Evolutionary conservation across 192 early-diverging fungal genomes (phyloP), one percentile per base, ranked within the genome.

Genomic region (Gonapodya prolifera): DNA sequence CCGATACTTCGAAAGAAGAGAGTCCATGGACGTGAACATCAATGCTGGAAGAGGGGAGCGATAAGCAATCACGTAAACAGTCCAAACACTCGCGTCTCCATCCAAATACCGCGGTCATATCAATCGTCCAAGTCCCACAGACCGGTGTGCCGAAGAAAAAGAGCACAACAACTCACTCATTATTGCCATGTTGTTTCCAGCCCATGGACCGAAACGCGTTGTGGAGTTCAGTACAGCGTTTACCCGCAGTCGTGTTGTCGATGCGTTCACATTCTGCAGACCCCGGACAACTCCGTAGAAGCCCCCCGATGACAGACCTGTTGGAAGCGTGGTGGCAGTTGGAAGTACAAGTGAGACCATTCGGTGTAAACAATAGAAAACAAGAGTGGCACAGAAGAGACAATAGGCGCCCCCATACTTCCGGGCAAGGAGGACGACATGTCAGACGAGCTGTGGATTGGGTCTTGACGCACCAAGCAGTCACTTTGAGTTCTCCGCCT

Each of bases 181-280:
- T 36, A 87, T 77, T 33, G 84, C 86, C 81, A 88, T 75, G 31
- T 85, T 82, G 76, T 89, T 89, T 0, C 83, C 86, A 1, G 85
- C 80, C 80, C 85, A 79, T 1, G 87, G 85, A 32, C 87, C 87
- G 70, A 87, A 88, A 74, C 87, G 76, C 1, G 86, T 85, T 18
- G 76, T 77, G 35, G 80, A 80, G 79, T 88, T 88, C 18, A 89
- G 76, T 23, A 89, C 76, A 76, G 78, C 83, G 83, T 89, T 89
- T 71, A 85, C 80, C 45, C 84, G 70, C 33, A 89, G 81, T 73
- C 83, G 86, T 75, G 83, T 83, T n/a, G 79, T 80, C 32, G 80
- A 78, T n/a, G 79, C 81, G 78, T 81, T 82, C 23, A 86, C 83
- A 2, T 83, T 84, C 73, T 82, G 80, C 23, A 89, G 75, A 33